phyloP scores from a whole-genome alignment of 2,329 filamentous ascomycete genomes.

The Bisporella sp. region DNA sequence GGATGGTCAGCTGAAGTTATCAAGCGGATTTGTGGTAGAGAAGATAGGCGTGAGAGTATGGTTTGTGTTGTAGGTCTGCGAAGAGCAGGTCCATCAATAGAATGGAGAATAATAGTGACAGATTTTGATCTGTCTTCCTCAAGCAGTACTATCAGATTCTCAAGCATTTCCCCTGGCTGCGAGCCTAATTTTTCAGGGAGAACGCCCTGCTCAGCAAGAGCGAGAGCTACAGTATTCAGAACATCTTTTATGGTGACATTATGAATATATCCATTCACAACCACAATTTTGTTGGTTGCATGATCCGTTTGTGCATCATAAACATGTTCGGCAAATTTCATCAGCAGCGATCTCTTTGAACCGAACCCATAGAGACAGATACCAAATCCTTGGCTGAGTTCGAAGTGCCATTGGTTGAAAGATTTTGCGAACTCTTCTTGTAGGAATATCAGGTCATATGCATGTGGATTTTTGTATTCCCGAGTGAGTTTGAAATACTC shows the following conservation, averaged over 20 bases:
- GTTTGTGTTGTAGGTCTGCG: constrained; percentile 65
- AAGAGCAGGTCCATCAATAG: constrained; percentile 73
- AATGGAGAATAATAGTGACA: constrained; percentile 73
- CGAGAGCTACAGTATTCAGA: constrained; percentile 58
- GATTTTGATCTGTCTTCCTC: constrained; percentile 35
- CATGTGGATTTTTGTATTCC: constrained; percentile 59
- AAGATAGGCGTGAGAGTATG: constrained; percentile 68
- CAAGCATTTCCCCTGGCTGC: constrained; percentile 59
- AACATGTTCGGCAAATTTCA: constrained; percentile 66
- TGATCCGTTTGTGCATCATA: constrained; percentile 37
- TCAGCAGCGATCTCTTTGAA: constrained; percentile 72
- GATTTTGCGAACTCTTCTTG: constrained; percentile 69
- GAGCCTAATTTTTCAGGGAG: constrained; percentile 33
- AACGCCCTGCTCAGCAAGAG: constrained; percentile 40
- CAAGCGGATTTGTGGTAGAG: constrained; percentile 65
- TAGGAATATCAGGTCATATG: constrained; percentile 62
- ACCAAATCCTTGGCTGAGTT: constrained; percentile 79
- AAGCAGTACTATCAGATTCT: constrained; percentile 57
- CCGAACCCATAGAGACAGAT: constrained; percentile 90
- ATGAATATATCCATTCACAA: constrained; percentile 79
- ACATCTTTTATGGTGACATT: constrained; percentile 62
- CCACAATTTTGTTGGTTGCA: constrained; percentile 52
- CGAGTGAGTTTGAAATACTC: constrained; percentile 74
- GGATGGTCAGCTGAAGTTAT: constrained; percentile 82
- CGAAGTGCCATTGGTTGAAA: constrained; percentile 89